Conservation (phyloP, 2,329 filamentous ascomycete species). For the Tolypocladium amazonense region DNA sequence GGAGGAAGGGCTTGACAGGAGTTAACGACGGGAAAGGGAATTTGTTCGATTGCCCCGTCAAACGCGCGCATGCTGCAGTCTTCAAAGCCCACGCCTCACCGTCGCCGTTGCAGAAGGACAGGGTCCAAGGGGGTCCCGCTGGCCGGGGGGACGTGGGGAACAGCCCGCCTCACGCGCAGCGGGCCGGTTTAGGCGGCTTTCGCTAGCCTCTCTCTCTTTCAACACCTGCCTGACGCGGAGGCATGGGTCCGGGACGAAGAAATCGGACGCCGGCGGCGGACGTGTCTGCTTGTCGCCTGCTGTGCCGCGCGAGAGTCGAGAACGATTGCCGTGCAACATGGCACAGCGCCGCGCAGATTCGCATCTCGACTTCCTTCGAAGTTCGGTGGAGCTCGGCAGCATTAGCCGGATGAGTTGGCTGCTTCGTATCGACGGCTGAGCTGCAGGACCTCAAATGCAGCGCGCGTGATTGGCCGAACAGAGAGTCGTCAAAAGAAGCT, state of each 20-base stretch:
- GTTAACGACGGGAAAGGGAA: background rate
- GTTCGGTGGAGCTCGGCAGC: background rate
- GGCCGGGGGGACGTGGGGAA: background rate
- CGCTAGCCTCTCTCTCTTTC: background rate
- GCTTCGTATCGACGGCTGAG: slow-evolving; percentile 3
- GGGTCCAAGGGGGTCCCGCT: background rate
- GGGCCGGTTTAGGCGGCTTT: background rate
- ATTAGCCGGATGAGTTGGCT: background rate
- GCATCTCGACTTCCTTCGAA: background rate
- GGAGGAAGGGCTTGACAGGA: background rate
- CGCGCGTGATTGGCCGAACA: background rate
- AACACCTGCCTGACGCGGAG: background rate
- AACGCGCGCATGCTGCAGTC: background rate
- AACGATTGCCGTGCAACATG: background rate
- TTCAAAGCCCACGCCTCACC: background rate
- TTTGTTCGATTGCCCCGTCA: background rate
- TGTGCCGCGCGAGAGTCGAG: background rate
- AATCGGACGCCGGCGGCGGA: background rate
- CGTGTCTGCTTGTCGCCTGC: background rate
- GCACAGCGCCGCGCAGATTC: background rate
- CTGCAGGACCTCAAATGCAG: background rate
- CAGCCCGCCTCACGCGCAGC: background rate
- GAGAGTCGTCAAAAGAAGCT: background rate
- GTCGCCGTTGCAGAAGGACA: background rate
- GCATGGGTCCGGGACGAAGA: background rate